phyloP scores from a whole-genome alignment of 345 rosid genomes.

The Triadica sebifera region DNA sequence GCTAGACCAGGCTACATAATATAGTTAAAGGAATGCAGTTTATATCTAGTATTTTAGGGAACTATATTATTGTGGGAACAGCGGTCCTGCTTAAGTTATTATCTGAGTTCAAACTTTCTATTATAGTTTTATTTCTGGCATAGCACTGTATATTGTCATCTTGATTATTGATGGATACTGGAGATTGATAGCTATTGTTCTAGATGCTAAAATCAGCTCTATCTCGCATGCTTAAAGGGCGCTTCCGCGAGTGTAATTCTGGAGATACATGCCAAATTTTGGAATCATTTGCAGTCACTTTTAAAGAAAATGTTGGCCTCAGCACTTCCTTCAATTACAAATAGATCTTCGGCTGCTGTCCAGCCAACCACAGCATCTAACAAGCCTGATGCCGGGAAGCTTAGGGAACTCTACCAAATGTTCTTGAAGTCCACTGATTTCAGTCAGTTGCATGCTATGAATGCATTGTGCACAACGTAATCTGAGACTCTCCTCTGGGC shows the following conservation, averaged over 20 bases:
- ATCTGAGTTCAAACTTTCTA: neutral
- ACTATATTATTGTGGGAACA: neutral
- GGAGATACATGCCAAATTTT: conserved; percentile 55
- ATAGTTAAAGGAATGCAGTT: neutral
- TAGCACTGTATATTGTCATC: neutral
- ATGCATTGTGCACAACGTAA: conserved; percentile 58
- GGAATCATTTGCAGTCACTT: conserved; percentile 69
- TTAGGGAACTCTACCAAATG: conserved; percentile 74
- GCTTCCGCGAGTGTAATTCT: conserved; percentile 36
- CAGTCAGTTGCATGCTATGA: conserved; percentile 54
- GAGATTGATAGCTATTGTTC: conserved; percentile 11
- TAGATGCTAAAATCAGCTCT: conserved; percentile 84
- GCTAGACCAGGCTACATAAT: neutral
- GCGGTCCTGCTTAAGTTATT: neutral
- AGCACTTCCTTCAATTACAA: conserved; percentile 37
- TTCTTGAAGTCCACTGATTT: conserved; percentile 56
- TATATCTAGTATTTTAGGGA: neutral
- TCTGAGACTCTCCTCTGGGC: neutral
- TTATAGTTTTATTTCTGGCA: neutral
- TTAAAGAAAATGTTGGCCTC: conserved; percentile 62
- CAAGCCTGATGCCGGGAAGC: conserved; percentile 46
- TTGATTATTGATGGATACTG: neutral
- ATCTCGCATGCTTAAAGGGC: conserved; percentile 64
- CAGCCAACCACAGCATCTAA: conserved; percentile 27
- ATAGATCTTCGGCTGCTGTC: conserved; percentile 30